Percentiles rank a stretch among this genome's conserved stretches.
Evolutionary conservation across 495 filamentous ascomycete genomes (phyloP).

Genomic region (Pseudoneurospora amorphoporcata): DNA sequence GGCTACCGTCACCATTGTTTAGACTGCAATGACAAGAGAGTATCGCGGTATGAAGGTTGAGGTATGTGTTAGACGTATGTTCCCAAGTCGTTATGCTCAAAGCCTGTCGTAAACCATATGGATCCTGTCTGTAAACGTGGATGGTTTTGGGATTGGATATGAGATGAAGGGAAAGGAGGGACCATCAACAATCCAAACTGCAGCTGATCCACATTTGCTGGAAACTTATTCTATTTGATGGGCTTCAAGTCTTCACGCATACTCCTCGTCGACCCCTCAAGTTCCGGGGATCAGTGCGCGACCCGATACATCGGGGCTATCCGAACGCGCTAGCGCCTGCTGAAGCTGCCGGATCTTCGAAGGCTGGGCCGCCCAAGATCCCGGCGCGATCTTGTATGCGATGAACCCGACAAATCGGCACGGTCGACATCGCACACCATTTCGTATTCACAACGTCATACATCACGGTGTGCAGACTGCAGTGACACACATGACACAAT

Average conservation of each 20-base stretch:
- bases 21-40: background rate
- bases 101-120: background rate
- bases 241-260: background rate
- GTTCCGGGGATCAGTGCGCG: background rate
- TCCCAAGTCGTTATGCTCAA: background rate
- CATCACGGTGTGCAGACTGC: background rate
- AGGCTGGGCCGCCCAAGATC: background rate
- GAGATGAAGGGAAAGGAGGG: background rate
- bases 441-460: background rate
- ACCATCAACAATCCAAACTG: background rate
- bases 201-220: background rate
- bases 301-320: background rate
- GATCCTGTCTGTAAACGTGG: background rate
- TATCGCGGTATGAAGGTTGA: background rate
- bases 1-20: background rate
- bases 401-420: background rate
- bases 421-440: background rate
- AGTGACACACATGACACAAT: background rate
- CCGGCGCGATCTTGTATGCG: background rate
- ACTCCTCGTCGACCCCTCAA: background rate
- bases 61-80: background rate
- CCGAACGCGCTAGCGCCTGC: background rate
- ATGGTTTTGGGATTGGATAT: background rate
- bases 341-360: background rate
- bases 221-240: background rate